Conservation (phyloP, 208 protist species). For the Crithidia thermophila region DNA sequence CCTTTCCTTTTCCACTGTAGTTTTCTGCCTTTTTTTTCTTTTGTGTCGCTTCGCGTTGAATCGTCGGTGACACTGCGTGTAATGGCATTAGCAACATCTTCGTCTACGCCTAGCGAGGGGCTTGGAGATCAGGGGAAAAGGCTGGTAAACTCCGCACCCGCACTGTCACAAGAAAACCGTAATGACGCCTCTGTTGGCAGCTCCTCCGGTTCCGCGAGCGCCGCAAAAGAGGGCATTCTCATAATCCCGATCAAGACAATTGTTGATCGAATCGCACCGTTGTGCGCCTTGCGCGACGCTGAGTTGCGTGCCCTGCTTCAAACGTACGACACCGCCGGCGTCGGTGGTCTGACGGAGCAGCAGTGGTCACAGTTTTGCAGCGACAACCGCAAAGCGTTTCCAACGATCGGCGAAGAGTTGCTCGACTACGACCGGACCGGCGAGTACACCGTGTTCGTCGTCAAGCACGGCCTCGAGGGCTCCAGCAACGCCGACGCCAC, state of each 20-base stretch:
- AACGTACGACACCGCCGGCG: constrained; percentile 55
- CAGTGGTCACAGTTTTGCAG: constrained; percentile 80
- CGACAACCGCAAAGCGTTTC: constrained; percentile 61
- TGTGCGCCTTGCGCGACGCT: constrained; percentile 42
- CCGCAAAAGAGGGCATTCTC: constrained; percentile 13
- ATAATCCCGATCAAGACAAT: constrained; percentile 69
- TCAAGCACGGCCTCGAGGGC: constrained; percentile 39
- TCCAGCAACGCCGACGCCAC: constrained; percentile 5
- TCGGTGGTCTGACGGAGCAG: constrained; percentile 62
- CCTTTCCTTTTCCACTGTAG: not conserved
- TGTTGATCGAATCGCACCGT: constrained; percentile 48
- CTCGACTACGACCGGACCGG: constrained; percentile 67
- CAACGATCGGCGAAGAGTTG: constrained; percentile 54
- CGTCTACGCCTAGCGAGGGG: constrained; percentile 2
- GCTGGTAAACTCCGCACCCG: too few relatives aligned
- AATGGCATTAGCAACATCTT: constrained; percentile 24
- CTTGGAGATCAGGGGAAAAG: too few relatives aligned
- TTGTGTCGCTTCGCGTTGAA: not conserved
- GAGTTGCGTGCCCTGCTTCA: constrained; percentile 54
- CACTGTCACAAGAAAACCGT: not conserved
- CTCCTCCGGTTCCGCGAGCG: not conserved
- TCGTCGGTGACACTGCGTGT: not conserved
- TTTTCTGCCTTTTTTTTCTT: not conserved
- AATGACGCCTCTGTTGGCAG: not conserved
- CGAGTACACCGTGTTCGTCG: constrained; percentile 58